Conservation (phyloP, 2,329 filamentous ascomycete genomes). For the Phaeosphaeriaceae sp. region DNA sequence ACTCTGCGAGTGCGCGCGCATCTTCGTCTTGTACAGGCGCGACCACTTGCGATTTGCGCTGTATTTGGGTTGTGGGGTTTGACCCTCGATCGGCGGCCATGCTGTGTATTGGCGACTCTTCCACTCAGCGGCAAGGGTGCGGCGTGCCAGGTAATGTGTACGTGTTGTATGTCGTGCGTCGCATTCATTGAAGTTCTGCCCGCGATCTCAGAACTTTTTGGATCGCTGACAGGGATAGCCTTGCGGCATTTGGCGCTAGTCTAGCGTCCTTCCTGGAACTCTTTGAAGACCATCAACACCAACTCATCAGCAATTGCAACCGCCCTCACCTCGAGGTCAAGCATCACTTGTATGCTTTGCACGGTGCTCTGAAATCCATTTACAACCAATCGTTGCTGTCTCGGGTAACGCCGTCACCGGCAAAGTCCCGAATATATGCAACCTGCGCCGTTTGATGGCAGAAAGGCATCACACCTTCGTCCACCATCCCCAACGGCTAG, state of each 20-base stretch:
- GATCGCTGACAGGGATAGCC: background rate
- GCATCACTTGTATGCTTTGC: too few species aligned
- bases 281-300: background rate
- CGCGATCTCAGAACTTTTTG: background rate
- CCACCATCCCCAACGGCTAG: too few species aligned
- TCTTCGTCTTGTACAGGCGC: constrained; percentile 37
- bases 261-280: background rate
- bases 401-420: too few species aligned
- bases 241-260: background rate
- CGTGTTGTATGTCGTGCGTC: background rate
- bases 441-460: too few species aligned
- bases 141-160: background rate
- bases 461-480: too few species aligned
- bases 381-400: too few species aligned
- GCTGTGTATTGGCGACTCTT: background rate
- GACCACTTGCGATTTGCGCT: constrained; percentile 31
- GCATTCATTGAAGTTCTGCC: background rate
- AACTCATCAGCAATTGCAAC: background rate
- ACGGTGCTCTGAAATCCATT: background rate
- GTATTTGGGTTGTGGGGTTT: constrained; percentile 21
- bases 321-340: too few species aligned
- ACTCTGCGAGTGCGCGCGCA: constrained; percentile 38
- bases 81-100: constrained; percentile 34
- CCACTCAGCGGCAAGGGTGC: background rate
- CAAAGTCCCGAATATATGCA: too few species aligned